Evolutionary conservation across 257 asterid genomes (phyloP), one percentile per base, ranked within the genome.

Genomic region (Ophiorrhiza pumila): DNA sequence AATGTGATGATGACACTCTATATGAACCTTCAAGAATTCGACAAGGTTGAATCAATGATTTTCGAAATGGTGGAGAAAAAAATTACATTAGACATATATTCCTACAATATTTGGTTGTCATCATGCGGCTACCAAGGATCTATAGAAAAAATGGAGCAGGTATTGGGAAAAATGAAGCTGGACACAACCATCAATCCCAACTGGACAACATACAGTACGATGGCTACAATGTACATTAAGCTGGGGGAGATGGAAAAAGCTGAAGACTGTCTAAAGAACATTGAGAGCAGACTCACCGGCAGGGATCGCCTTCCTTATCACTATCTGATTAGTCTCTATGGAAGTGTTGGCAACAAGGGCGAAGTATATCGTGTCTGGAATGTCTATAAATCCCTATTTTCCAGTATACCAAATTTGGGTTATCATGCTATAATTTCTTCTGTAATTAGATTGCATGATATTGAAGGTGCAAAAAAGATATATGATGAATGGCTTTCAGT

Each of bases 1-100:
- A 93, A 93, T 67, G 97, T 93, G 84, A 85, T 93, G 87, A 87
- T 93, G 97, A 90, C 97, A 7, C 98, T 93, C 68, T 93, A 88
- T 65, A 82, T 79, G 93, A 87, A 83, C 75, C 83, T 88, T 65
- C 81, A 84, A 58, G 92, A 86, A 42, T 84, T 81, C 2, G 88
- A 85, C 45, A 85, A 82, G 82, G 74, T 91, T 15, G 96, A 89
- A 73, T 52, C 85, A 2, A 58, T 89, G 52, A 65, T 91, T 73
- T 77, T 80, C 0, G 98, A 93, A 82, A 83, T 93, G 91, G 80
- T 59, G 87, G 89, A 82, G 77, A 93, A 89, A 75, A 42, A 56
- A 31, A 82, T 91, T 71, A 68, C 83, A 1, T 57, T 88, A 57
- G 95, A 91, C 77, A 53, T 83, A 50, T 91, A 89, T 77, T 81